Conservation (phyloP, 2,329 filamentous ascomycete genomes). For the Hirsutella minnesotensis region DNA sequence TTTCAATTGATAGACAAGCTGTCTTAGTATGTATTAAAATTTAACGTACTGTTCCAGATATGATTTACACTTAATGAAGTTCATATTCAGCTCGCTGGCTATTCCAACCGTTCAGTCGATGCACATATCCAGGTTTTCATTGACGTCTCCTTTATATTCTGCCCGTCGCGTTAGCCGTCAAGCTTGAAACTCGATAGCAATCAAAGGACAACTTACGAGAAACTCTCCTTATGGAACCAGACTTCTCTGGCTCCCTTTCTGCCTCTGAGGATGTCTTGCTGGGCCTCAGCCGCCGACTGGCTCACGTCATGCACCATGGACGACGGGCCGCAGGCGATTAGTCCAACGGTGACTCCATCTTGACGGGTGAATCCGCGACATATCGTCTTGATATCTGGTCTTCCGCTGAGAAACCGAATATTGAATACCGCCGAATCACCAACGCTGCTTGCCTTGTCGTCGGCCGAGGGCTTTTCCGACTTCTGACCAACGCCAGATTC, state of each 20-base stretch:
- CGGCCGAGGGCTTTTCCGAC: background rate
- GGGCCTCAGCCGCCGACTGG: slow-evolving; percentile 8
- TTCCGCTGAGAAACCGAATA: slow-evolving; percentile 6
- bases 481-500: slow-evolving; percentile 1
- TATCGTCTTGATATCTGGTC: slow-evolving; percentile 7
- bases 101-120: too few relatives aligned
- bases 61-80: too few relatives aligned
- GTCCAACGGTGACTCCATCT: slow-evolving; percentile 7
- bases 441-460: background rate
- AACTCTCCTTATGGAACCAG: slow-evolving; percentile 9
- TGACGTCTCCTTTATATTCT: too few relatives aligned
- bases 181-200: too few relatives aligned
- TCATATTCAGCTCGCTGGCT: too few relatives aligned
- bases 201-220: background rate
- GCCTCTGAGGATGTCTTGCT: slow-evolving; percentile 9
- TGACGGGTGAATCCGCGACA: slow-evolving; percentile 1
- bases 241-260: slow-evolving; percentile 7
- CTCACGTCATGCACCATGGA: slow-evolving; percentile 12
- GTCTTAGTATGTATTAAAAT: too few relatives aligned
- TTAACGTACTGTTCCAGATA: too few relatives aligned
- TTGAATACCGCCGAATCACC: background rate
- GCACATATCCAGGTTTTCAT: too few relatives aligned
- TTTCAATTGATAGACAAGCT: too few relatives aligned
- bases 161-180: too few relatives aligned
- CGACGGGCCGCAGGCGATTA: slow-evolving; percentile 13